These are phyloP conservation scores for Paraphaeosphaeria minitans DNA, from an alignment of 2,329 filamentous ascomycete species.

Conservation along the genomic window DNA sequence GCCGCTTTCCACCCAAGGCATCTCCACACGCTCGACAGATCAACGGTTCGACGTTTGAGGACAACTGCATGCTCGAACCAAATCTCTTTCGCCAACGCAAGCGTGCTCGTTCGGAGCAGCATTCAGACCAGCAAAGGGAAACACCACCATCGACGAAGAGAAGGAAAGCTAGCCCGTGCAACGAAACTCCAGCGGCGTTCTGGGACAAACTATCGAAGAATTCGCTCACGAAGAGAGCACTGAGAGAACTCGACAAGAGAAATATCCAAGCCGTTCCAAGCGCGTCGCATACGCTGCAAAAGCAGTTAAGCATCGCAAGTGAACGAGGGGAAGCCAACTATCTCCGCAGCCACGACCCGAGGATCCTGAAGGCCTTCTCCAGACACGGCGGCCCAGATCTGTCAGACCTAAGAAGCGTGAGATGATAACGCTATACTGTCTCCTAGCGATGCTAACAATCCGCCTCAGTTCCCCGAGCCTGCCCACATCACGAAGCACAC, in stretches of 20 bases:
- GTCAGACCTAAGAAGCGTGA: background rate
- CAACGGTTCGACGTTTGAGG: background rate
- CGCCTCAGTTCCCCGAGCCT: background rate
- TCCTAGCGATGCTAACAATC: background rate
- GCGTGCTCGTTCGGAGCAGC: constrained; percentile 12
- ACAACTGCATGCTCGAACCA: constrained; percentile 13
- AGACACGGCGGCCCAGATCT: background rate
- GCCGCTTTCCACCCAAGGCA: background rate
- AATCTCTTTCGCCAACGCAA: constrained; percentile 11
- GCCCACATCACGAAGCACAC: background rate
- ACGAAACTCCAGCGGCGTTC: constrained; percentile 14
- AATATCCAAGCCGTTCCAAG: constrained; percentile 18
- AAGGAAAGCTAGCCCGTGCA: constrained; percentile 6
- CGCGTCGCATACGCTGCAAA: background rate
- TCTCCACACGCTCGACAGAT: background rate
- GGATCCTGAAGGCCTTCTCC: background rate
- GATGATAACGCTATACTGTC: background rate
- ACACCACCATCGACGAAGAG: constrained; percentile 9
- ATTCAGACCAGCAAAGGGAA: constrained; percentile 3
- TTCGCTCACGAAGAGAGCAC: constrained; percentile 22
- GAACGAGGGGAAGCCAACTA: background rate
- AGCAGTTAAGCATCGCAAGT: background rate
- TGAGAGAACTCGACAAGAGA: constrained; percentile 24
- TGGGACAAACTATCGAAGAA: constrained; percentile 26
- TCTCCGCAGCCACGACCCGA: background rate